Conservation (phyloP, 352 stramenopile species). For the Globisporangium nunn region DNA sequence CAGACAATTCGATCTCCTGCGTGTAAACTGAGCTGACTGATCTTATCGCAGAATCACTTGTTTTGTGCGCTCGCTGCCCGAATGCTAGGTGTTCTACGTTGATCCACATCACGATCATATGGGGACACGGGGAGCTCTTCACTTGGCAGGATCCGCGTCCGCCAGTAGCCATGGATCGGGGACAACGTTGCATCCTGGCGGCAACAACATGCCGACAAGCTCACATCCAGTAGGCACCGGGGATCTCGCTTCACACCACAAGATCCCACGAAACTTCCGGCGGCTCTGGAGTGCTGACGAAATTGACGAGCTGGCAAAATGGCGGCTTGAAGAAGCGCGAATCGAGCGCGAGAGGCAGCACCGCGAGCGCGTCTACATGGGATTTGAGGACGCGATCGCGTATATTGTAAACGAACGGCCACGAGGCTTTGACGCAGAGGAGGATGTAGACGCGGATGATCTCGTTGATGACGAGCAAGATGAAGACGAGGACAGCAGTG, state of each 20-base stretch:
- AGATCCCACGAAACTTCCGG: conserved; percentile 54
- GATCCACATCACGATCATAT: conserved; percentile 14
- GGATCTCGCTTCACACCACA: conserved; percentile 10
- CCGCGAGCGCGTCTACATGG: conserved; percentile 51
- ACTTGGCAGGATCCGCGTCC: neutral
- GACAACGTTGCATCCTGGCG: neutral
- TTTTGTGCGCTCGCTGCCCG: neutral
- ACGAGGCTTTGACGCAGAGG: conserved; percentile 37
- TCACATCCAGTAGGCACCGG: neutral
- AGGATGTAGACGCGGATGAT: conserved; percentile 55
- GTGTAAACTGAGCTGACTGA: neutral
- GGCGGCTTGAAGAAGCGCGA: conserved; percentile 45
- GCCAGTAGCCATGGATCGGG: neutral
- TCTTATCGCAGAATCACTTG: neutral
- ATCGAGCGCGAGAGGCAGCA: conserved; percentile 43
- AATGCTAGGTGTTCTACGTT: conserved; percentile 20
- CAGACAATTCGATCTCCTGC: neutral
- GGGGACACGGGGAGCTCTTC: neutral
- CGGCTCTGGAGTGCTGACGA: conserved; percentile 62
- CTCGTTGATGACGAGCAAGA: conserved; percentile 68
- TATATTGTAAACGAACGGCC: conserved; percentile 68
- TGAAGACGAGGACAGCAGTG: conserved; percentile 29
- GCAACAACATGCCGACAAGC: neutral
- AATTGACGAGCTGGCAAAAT: conserved; percentile 33
- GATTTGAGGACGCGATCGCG: conserved; percentile 64